Evolutionary conservation across 2,329 filamentous ascomycete genomes (phyloP), one percentile per base, ranked within the genome.

Genomic region (Knufia petricola): DNA sequence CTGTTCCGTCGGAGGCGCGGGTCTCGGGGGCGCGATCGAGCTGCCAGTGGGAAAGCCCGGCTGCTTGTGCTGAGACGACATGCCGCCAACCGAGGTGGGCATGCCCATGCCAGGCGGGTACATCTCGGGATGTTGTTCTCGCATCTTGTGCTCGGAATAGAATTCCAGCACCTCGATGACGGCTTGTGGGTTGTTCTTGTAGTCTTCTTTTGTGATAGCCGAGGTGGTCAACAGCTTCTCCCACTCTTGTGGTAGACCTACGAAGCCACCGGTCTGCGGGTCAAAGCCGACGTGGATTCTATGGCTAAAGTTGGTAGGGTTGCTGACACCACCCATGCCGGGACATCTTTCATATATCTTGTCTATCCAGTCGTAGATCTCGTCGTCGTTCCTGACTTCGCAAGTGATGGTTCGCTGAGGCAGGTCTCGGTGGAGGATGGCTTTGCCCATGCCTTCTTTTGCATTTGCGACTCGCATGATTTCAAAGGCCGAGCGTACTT

Each of bases 311-410:
- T 96, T 95, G 56, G 92, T 96, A 4, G 92, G 92, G 66, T 96
- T 95, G 69, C 90, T 95, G 49, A 98, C 92, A 59, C 92, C 92
- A 53, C 92, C 89, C 87, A 96, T 95, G 54, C 87, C 90, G 15
- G 92, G 92, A 66, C 90, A 96, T 55, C 90, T 84, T 59, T 90
- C 88, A 65, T 96, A 96, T 57, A 98, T 94, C 65, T 89, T 87
- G 66, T 98, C 92, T 61, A 96, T 95, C 92, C 92, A 98, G 61
- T 94, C 88, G 67, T 98, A 98, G 47, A 98, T 81, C 59, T 98
- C 92, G 62, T 95, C 90, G 61, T 98, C 92, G 49, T 82, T 85
- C 69, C 95, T 94, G 60, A 96, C 88, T 64, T 85, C 87, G 65
- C 95, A 92, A 55, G 92, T 88, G 46, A 95, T 79, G 2, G 87